Percentiles rank a stretch among this genome's conserved stretches.
phyloP scores from a whole-genome alignment of 2,329 filamentous ascomycete genomes.

The Pezicula neosporulosa region DNA sequence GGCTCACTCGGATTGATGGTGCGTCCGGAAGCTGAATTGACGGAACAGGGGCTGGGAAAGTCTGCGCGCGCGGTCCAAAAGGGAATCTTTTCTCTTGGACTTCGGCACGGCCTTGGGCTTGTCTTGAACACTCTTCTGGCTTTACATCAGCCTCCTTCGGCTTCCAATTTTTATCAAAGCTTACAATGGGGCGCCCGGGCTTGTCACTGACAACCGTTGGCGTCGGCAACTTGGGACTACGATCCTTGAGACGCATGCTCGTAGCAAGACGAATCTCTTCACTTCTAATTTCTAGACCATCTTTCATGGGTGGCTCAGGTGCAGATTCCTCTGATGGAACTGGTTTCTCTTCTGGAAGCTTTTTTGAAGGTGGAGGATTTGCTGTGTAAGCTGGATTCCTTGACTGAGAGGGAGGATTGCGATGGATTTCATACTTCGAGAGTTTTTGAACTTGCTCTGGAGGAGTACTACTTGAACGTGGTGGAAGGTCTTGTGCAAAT shows the following conservation, averaged over 20 bases:
- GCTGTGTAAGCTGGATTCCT: constrained; percentile 76
- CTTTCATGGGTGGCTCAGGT: constrained; percentile 43
- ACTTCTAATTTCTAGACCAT: constrained; percentile 78
- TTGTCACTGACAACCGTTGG: constrained; percentile 89
- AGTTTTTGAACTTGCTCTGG: constrained; percentile 37
- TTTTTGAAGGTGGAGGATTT: constrained; percentile 43
- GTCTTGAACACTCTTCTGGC: constrained; percentile 42
- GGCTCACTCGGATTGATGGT: constrained; percentile 43
- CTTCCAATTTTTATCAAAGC: constrained; percentile 85
- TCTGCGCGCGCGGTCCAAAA: constrained; percentile 21
- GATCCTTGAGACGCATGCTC: constrained; percentile 81
- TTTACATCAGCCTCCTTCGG: constrained; percentile 64
- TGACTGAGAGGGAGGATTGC: constrained; percentile 79
- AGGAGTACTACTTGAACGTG: constrained; percentile 40
- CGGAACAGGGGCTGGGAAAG: constrained; percentile 28
- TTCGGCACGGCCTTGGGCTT: constrained; percentile 21
- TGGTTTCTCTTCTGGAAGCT: constrained; percentile 30
- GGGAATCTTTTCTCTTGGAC: constrained; percentile 21
- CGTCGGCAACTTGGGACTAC: constrained; percentile 81
- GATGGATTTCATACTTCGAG: constrained; percentile 69
- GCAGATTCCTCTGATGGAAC: constrained; percentile 17
- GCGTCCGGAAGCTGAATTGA: constrained; percentile 35
- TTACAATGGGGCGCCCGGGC: constrained; percentile 91
- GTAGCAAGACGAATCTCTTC: constrained; percentile 90
- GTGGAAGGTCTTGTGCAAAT: constrained; percentile 35